phyloP scores from a whole-genome alignment of 1,284 basidiomycete genomes.

The Malassezia cuniculi region DNA sequence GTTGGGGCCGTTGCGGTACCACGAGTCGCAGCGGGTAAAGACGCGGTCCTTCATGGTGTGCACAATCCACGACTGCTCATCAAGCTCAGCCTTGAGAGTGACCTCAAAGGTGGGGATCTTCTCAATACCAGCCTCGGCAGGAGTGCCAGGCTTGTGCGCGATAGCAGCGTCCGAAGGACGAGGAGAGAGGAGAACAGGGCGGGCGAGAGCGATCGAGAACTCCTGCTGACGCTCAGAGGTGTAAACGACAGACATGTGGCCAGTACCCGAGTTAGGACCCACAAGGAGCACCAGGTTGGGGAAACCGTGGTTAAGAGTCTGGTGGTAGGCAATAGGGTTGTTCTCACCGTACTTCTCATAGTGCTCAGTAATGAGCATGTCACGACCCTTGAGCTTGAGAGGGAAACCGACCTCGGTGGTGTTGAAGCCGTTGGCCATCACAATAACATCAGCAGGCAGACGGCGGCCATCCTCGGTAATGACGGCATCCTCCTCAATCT shows the following conservation, averaged over 20 bases:
- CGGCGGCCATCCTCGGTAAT: slow-evolving; percentile 25
- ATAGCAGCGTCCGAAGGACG: slow-evolving; percentile 18
- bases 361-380: slow-evolving; percentile 26
- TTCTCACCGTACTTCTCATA: slow-evolving; percentile 32
- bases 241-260: slow-evolving; percentile 34
- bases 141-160: slow-evolving; percentile 21
- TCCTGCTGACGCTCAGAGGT: slow-evolving; percentile 32
- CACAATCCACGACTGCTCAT: slow-evolving; percentile 38
- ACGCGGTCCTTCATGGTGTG: slow-evolving; percentile 28
- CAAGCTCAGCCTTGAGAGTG: slow-evolving; percentile 29
- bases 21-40: slow-evolving; percentile 28
- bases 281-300: slow-evolving; percentile 37
- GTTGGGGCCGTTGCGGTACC: slow-evolving; percentile 32
- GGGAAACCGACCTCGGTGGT: slow-evolving; percentile 27
- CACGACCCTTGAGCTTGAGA: slow-evolving; percentile 24
- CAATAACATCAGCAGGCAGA: slow-evolving; percentile 40
- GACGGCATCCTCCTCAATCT: slow-evolving; percentile 34
- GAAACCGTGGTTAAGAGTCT: slow-evolving; percentile 28
- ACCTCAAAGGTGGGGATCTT: slow-evolving; percentile 30
- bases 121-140: slow-evolving; percentile 1
- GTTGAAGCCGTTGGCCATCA: slow-evolving; percentile 40
- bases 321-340: slow-evolving; percentile 29
- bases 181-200: slow-evolving; percentile 21
- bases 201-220: slow-evolving; percentile 23
- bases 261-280: slow-evolving; percentile 37